Conservation (phyloP, 2,329 filamentous ascomycete genomes). For the Aspergillus fijiensis region DNA sequence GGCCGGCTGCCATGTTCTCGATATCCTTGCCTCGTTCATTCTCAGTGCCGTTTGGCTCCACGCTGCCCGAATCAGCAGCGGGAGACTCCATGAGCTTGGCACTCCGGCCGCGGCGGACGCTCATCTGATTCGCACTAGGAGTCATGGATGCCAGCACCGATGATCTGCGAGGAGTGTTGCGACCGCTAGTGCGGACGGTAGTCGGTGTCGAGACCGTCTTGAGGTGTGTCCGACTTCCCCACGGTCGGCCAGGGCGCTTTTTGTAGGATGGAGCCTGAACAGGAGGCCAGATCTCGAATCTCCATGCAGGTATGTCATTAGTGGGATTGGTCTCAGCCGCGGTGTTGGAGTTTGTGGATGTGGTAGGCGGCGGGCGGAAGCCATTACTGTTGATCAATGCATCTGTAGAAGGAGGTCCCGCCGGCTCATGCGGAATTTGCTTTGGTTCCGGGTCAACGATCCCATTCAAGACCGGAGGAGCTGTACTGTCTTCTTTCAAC, state of each 20-base stretch:
- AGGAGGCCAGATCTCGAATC: constrained; percentile 46
- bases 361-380: constrained; percentile 23
- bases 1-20: constrained; percentile 11
- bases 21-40: constrained; percentile 12
- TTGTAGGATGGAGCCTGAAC: constrained; percentile 38
- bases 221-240: constrained; percentile 30
- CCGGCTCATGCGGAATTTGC: constrained; percentile 26
- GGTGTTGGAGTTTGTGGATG: constrained; percentile 15
- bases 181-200: constrained; percentile 34
- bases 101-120: constrained; percentile 39
- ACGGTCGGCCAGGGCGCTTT: constrained; percentile 41
- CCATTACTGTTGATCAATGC: constrained; percentile 30
- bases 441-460: constrained; percentile 9
- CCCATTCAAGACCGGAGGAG: constrained; percentile 18
- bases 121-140: constrained; percentile 28
- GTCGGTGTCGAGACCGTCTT: constrained; percentile 33
- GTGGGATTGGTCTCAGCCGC: constrained; percentile 29
- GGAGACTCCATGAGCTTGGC: constrained; percentile 33
- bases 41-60: constrained; percentile 27
- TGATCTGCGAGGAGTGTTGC: constrained; percentile 38
- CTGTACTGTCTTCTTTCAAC: constrained; percentile 15
- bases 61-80: constrained; percentile 24
- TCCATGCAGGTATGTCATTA: constrained; percentile 41
- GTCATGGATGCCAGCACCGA: constrained; percentile 31
- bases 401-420: constrained; percentile 39